These are phyloP conservation scores for Tremella mesenterica DNA, from an alignment of 768 basidiomycete genomes.

Conservation along the genomic window DNA sequence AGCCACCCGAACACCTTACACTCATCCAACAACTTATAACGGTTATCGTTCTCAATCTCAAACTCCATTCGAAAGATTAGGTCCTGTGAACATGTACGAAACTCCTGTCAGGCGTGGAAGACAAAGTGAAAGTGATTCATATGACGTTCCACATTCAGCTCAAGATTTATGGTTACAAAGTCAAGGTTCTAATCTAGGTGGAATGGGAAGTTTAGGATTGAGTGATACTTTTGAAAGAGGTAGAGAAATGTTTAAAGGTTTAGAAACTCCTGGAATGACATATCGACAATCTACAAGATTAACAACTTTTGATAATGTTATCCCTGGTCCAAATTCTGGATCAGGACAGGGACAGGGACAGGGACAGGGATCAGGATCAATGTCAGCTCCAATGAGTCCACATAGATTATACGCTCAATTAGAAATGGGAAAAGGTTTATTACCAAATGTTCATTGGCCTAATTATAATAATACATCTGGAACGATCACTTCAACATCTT, in stretches of 20 bases:
- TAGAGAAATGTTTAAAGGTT: slow-evolving; percentile 28
- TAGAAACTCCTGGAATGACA: slow-evolving; percentile 27
- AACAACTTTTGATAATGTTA: slow-evolving; percentile 15
- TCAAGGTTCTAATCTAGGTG: slow-evolving; percentile 37
- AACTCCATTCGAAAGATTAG: slow-evolving; percentile 37
- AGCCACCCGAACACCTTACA: slow-evolving; percentile 22
- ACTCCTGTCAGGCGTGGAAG: slow-evolving; percentile 23
- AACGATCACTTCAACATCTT: too few species aligned
- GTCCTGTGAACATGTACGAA: slow-evolving; percentile 17
- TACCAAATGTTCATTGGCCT: slow-evolving; percentile 8
- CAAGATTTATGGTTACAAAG: slow-evolving; percentile 43
- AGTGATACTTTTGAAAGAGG: slow-evolving; percentile 20
- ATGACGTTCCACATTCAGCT: slow-evolving; percentile 22
- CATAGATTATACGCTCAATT: slow-evolving; percentile 37
- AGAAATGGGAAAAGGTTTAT: slow-evolving; percentile 32
- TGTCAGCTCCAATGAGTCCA: slow-evolving; percentile 41
- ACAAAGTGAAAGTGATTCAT: slow-evolving; percentile 22
- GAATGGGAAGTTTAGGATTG: slow-evolving; percentile 23
- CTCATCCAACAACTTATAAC: slow-evolving; percentile 21
- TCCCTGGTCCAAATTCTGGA: too few species aligned
- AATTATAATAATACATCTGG: slow-evolving; percentile 21
- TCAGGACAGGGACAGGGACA: slow-evolving; percentile 10
- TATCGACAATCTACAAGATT: slow-evolving; percentile 16
- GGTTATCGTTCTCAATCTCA: slow-evolving; percentile 32
- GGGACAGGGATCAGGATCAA: slow-evolving; percentile 39